Evolutionary conservation across 164 flowering plant genomes (phyloP), one percentile per base, ranked within the genome.

Genomic region (Stephania yunnanensis): DNA sequence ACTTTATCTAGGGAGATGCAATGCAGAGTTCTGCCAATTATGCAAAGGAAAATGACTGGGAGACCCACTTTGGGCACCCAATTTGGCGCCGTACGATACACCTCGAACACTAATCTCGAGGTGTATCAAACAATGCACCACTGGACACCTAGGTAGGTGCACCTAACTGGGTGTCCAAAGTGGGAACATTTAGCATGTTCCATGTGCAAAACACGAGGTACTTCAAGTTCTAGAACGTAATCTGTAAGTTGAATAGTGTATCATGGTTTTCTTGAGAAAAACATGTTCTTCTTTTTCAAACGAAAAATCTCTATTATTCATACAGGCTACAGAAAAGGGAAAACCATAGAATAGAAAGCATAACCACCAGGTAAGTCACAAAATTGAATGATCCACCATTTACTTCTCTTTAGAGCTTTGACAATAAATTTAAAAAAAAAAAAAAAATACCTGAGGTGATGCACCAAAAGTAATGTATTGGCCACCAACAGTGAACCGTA

Each of bases 401-500:
- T 48, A 5, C 25, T n/a, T 71, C n/a, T 17, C 20, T 1, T 22
- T 1, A 30, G 15, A 68, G 10, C 22, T 55, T n/a, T 20, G 10
- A 70, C 58, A 73, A 77, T 69, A 61, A 77, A 22, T n/a, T n/a
- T n/a, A 9, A 46, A 53, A 78, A 82, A 20, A 9, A 46, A 53
- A 78, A 82, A 74, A 91, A 61, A 78, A 82, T 77, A 91, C 99
- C 94, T 95, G 99, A 36, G 98, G 98, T 71, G 98, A 95, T 81
- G 97, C 95, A 78, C 97, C 99, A 85, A 95, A 95, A 67, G 97
- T 89, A 75, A 95, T 91, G 84, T 85, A 97, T 83, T 95, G 98
- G 13, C 97, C 97, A 45, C 99, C 98, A 80, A 90, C 89, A 50
- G 89, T 83, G 76, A 95, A 92, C 85, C 88, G 84, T 64, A 95